Conservation (phyloP, 169 alveolate genomes). For the Haemoproteus tartakovskyi region DNA sequence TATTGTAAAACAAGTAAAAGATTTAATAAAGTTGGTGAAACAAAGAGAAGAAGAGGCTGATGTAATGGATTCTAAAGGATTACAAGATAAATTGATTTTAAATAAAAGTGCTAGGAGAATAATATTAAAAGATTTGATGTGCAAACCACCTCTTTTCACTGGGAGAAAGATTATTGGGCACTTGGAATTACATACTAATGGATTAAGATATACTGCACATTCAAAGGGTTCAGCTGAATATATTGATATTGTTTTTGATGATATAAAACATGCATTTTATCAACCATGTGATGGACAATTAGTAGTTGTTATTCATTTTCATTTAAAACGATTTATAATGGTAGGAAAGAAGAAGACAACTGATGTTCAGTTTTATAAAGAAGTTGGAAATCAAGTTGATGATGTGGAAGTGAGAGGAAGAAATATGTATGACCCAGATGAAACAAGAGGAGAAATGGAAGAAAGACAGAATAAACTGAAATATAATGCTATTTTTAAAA, state of each 20-base stretch:
- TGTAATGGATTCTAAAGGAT: constrained; percentile 84
- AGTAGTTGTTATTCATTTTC: constrained; percentile 93
- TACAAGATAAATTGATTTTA: constrained; percentile 86
- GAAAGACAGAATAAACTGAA: constrained; percentile 91
- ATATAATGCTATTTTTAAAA: constrained; percentile 90
- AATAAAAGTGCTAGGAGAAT: constrained; percentile 80
- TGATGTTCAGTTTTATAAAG: constrained; percentile 95
- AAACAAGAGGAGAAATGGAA: constrained; percentile 93
- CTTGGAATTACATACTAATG: constrained; percentile 95
- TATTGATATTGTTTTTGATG: constrained; percentile 90
- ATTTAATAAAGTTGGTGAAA: constrained; percentile 89
- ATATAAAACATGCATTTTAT: constrained; percentile 93
- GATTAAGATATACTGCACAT: constrained; percentile 87
- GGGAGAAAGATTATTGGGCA: constrained; percentile 89
- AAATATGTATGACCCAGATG: constrained; percentile 93
- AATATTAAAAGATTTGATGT: constrained; percentile 80
- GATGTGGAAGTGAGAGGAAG: constrained; percentile 92
- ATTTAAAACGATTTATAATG: constrained; percentile 90
- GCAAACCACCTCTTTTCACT: constrained; percentile 79
- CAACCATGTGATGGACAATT: constrained; percentile 96
- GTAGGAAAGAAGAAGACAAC: constrained; percentile 92
- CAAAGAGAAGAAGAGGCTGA: constrained; percentile 91
- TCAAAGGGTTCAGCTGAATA: constrained; percentile 79
- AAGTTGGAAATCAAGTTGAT: constrained; percentile 95
- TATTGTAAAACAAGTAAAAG: constrained; percentile 89